Conservation (phyloP, 1,284 basidiomycete species). For the Ceratobasidium sp. region DNA sequence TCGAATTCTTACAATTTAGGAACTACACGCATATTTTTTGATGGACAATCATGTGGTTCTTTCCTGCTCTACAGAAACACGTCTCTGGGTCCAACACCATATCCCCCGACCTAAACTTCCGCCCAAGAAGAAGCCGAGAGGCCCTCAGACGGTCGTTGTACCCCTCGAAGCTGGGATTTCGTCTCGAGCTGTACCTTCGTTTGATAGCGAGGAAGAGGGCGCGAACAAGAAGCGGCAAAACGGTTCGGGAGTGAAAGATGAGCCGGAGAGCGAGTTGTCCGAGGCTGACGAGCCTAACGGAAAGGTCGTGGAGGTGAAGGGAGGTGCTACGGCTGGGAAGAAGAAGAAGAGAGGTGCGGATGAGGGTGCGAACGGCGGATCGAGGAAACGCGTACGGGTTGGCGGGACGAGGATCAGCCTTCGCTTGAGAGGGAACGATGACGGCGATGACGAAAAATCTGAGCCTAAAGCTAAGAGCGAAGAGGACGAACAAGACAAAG, state of each 20-base stretch:
- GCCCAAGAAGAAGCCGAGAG: conserved; percentile 59
- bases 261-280: conserved; percentile 2
- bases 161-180: conserved; percentile 28
- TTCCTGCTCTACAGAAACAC: conserved; percentile 72
- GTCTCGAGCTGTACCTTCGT: conserved; percentile 5
- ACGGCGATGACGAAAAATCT: conserved; percentile 21
- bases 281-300: conserved; percentile 20
- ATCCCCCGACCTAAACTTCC: conserved; percentile 66
- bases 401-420: conserved; percentile 72
- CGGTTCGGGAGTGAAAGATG: not conserved
- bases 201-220: conserved; percentile 14
- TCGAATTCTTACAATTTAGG: not conserved
- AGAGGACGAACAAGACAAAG: conserved; percentile 19
- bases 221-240: not conserved
- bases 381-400: conserved; percentile 42
- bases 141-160: conserved; percentile 41
- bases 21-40: not conserved
- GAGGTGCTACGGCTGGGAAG: conserved; percentile 52
- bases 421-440: conserved; percentile 63
- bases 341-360: conserved; percentile 71
- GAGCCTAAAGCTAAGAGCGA: too few relatives aligned
- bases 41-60: conserved; percentile 32
- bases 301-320: conserved; percentile 44
- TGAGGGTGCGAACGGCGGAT: conserved; percentile 69
- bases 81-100: conserved; percentile 86